Base-by-base conservation (phyloP, 208 protist species). In the Wallacemonas collosoma region DNA sequence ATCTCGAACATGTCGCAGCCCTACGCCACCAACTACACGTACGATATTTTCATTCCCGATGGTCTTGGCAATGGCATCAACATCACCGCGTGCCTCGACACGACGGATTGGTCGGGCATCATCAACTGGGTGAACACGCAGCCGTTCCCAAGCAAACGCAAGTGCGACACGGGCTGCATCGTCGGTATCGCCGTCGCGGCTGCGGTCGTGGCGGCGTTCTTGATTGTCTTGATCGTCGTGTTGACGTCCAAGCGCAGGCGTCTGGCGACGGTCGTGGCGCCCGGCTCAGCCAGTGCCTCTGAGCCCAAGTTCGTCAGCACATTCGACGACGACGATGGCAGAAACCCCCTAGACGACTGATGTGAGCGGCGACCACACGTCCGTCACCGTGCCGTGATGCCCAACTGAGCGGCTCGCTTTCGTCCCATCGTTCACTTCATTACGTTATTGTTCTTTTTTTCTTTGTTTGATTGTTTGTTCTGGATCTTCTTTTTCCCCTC, bases 211-310 rank as follows among this genome's bases (percentile, higher is more conserved):
- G 75, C 82, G n/a, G 70, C 81, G 11, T 72, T 84, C 14, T 70
- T 92, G 26, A 80, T 93, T 40, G 81, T 88, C 2, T 43, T 82
- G 2, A 62, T 89, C 2, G 83, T 94, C 47, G 87, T 94, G 4
- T 35, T 88, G n/a, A 86, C 79, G 9, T 92, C 86, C 54, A 94
- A 94, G 79, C 86, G 87, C 7, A 65, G 77, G 39, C 86, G 89
- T 9, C 68, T 93, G 35, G 89, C 89, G 51, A 83, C 85, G 14
- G 89, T 93, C 14, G 76, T 94, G 6, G 89, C 82, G 14, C 85
- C 89, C 7, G 61, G 66, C 3, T 39, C 75, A 2, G 56, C 72
- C 50, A 62, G 60, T 17, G 12, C 58, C 39, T 54, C 40, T 15
- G 72, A 79, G 58, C 87, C 83, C 2, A 82, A 87, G 66, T 91